Conservation (phyloP, 2,329 filamentous ascomycete species). For the Cladophialophora exuberans region DNA sequence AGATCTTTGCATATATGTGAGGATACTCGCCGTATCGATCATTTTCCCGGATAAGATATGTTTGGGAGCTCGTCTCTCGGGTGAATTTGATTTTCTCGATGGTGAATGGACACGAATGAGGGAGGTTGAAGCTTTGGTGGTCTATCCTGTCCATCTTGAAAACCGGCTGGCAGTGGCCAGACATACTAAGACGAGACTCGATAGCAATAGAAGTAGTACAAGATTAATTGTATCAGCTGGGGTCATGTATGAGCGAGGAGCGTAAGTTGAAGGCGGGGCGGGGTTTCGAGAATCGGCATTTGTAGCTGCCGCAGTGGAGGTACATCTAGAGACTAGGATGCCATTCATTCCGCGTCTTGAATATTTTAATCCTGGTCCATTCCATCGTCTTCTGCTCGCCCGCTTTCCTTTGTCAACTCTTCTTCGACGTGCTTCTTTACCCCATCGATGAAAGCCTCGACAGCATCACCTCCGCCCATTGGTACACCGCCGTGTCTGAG, state of each 20-base stretch:
- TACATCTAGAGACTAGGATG: neutral
- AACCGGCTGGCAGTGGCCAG: neutral
- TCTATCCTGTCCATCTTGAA: neutral
- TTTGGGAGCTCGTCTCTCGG: neutral
- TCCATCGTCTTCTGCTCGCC: conserved; percentile 37
- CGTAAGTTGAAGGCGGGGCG: too few relatives aligned
- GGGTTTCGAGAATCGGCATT: too few relatives aligned
- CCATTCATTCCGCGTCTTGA: too few relatives aligned
- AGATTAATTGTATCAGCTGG: too few relatives aligned
- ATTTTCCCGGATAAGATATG: conserved; percentile 29
- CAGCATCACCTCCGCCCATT: conserved; percentile 82
- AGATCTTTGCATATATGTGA: conserved; percentile 32
- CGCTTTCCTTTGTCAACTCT: conserved; percentile 39
- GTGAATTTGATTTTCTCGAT: conserved; percentile 9
- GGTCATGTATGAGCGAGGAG: too few relatives aligned
- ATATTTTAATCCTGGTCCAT: conserved; percentile 49
- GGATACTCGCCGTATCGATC: conserved; percentile 32
- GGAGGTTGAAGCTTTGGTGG: neutral
- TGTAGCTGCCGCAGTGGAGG: neutral
- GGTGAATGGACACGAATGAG: conserved; percentile 17
- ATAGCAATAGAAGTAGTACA: too few relatives aligned
- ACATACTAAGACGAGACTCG: neutral
- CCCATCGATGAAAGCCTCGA: conserved; percentile 89
- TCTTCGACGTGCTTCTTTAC: conserved; percentile 72
- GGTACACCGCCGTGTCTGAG: conserved; percentile 78